Percentiles rank a stretch among this genome's conserved stretches.
Conservation (phyloP, 139 green algal species). For the Raphidocelis subcapitata region DNA sequence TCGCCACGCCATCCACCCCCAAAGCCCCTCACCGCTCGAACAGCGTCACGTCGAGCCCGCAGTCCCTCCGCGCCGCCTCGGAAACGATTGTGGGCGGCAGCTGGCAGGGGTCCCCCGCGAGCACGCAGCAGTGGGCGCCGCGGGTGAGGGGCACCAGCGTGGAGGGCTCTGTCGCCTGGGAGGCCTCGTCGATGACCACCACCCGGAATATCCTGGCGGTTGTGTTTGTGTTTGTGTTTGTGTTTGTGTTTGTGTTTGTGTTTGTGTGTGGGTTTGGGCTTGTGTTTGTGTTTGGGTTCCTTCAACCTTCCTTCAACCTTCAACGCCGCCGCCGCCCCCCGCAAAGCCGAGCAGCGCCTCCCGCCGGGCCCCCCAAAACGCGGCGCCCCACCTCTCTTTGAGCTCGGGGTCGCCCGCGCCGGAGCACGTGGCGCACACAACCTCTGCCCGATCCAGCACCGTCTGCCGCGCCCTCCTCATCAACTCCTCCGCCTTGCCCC, state of each 20-base stretch:
- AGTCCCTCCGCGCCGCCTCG: slow-evolving; percentile 34
- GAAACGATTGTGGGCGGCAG: slow-evolving; percentile 87
- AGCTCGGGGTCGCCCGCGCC: slow-evolving; percentile 55
- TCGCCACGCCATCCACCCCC: slow-evolving; percentile 33
- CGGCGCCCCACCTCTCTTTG: background rate
- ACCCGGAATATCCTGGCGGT: slow-evolving; percentile 60
- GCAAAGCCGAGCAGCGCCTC: too few relatives aligned
- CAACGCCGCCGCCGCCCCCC: too few relatives aligned
- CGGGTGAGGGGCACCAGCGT: slow-evolving; percentile 81
- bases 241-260: too few relatives aligned
- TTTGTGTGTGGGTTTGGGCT: too few relatives aligned
- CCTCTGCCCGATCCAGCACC: slow-evolving; percentile 52
- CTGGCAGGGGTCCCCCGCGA: slow-evolving; percentile 91
- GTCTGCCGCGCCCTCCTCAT: slow-evolving; percentile 27
- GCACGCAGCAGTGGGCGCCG: slow-evolving; percentile 77
- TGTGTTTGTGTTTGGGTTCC: background rate
- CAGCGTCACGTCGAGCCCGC: slow-evolving; percentile 73
- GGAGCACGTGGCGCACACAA: slow-evolving; percentile 61
- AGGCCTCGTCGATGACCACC: slow-evolving; percentile 94
- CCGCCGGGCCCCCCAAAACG: too few relatives aligned
- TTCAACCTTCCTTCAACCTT: background rate
- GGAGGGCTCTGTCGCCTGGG: slow-evolving; percentile 87
- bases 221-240: too few relatives aligned
- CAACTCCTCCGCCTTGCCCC: slow-evolving; percentile 31
- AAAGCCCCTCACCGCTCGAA: too few relatives aligned